A percentile compares a stretch with the other conserved stretches of the same genome.
phyloP scores from a whole-genome alignment of 768 basidiomycete genomes.

The Trametes meyenii region DNA sequence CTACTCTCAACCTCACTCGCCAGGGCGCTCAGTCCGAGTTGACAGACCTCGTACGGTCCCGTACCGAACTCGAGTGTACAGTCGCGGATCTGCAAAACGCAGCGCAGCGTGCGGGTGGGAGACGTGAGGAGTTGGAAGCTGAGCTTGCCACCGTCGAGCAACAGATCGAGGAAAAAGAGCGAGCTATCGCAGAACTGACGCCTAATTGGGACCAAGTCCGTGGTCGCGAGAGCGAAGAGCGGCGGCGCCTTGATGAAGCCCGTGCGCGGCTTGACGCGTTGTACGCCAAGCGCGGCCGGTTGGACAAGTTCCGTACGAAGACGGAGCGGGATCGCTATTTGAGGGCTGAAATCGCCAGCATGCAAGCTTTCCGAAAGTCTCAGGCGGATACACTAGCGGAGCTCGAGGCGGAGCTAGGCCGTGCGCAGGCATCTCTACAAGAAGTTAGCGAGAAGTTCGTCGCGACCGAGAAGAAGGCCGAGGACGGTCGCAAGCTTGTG shows the following conservation, averaged over 20 bases:
- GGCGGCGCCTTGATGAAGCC: constrained; percentile 72
- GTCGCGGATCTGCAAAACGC: constrained; percentile 77
- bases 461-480: constrained; percentile 58
- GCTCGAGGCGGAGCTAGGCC: constrained; percentile 52
- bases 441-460: constrained; percentile 64
- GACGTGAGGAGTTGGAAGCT: constrained; percentile 59
- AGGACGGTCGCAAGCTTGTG: constrained; percentile 62
- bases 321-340: constrained; percentile 85
- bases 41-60: constrained; percentile 80
- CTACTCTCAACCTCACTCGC: constrained; percentile 70
- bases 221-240: constrained; percentile 53
- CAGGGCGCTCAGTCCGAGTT: constrained; percentile 82
- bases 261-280: constrained; percentile 72
- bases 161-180: constrained; percentile 67
- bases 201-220: constrained; percentile 73
- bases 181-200: constrained; percentile 58
- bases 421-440: constrained; percentile 48
- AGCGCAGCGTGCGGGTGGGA: constrained; percentile 63
- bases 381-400: constrained; percentile 60
- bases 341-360: constrained; percentile 72
- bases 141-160: constrained; percentile 65
- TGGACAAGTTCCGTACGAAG: constrained; percentile 81
- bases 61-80: constrained; percentile 85
- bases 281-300: constrained; percentile 89
- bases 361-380: constrained; percentile 59